These are phyloP conservation scores for Arachis stenosperma DNA, from an alignment of 306 rosid genomes.

Conservation along the genomic window DNA sequence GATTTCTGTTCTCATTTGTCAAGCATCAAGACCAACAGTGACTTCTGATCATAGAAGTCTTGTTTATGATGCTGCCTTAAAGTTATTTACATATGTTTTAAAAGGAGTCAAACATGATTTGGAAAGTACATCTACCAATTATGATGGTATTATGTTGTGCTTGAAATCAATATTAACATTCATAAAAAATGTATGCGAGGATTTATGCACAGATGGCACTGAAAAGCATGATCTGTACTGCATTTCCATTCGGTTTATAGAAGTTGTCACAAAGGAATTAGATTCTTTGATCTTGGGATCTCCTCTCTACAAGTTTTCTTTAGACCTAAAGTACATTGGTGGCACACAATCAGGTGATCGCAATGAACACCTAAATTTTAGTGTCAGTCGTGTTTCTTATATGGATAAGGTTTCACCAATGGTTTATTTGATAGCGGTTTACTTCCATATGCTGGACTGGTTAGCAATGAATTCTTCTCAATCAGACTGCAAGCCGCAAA, in stretches of 20 bases:
- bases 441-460: slow-evolving; percentile 58
- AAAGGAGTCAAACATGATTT: slow-evolving; percentile 71
- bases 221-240: slow-evolving; percentile 49
- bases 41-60: slow-evolving; percentile 51
- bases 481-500: slow-evolving; percentile 42
- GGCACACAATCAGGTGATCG: slow-evolving; percentile 45
- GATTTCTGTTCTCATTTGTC: slow-evolving; percentile 55
- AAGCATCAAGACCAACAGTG: slow-evolving; percentile 54
- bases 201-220: slow-evolving; percentile 45
- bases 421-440: slow-evolving; percentile 63
- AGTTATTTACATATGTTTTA: slow-evolving; percentile 62
- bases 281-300: slow-evolving; percentile 71
- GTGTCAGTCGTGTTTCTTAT: slow-evolving; percentile 48
- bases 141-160: slow-evolving; percentile 61
- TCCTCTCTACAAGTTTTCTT: slow-evolving; percentile 72
- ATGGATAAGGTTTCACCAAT: slow-evolving; percentile 86
- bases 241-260: slow-evolving; percentile 53
- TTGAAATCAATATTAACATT: slow-evolving; percentile 59
- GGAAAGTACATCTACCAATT: slow-evolving; percentile 54
- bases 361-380: slow-evolving; percentile 45
- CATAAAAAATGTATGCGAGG: slow-evolving; percentile 54
- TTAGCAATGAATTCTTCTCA: slow-evolving; percentile 41
- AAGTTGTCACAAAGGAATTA: slow-evolving; percentile 63
- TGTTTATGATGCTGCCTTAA: slow-evolving; percentile 55
- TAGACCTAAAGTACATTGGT: slow-evolving; percentile 60